A percentile compares a stretch with the other conserved stretches of the same genome.
Conservation (phyloP, 768 basidiomycete species). For the Lactarius deliciosus region DNA sequence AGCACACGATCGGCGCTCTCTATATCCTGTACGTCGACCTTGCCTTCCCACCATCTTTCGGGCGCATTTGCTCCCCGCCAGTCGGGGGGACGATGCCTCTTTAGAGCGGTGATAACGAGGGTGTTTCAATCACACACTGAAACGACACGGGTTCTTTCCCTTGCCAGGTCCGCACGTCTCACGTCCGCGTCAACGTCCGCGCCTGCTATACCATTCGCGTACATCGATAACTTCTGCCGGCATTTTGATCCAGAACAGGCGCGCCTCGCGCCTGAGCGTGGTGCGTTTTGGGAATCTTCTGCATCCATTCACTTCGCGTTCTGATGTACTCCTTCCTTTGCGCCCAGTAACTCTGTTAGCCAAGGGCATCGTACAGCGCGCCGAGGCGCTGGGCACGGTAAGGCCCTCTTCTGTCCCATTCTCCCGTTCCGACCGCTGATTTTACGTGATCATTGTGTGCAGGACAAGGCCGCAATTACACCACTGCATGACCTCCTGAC, state of each 20-base stretch:
- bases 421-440: slow-evolving; percentile 2
- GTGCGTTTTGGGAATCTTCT: slow-evolving; percentile 36
- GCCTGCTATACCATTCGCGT: slow-evolving; percentile 13
- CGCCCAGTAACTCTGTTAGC: slow-evolving; percentile 63
- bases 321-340: slow-evolving; percentile 7
- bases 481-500: slow-evolving; percentile 60
- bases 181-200: slow-evolving; percentile 1
- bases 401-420: slow-evolving; percentile 30
- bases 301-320: not conserved
- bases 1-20: slow-evolving; percentile 21
- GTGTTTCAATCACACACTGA: not conserved
- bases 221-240: slow-evolving; percentile 56
- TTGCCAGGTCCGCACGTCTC: slow-evolving; percentile 22
- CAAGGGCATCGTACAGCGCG: slow-evolving; percentile 55
- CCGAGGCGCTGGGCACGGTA: slow-evolving; percentile 52
- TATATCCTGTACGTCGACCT: slow-evolving; percentile 19
- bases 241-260: slow-evolving; percentile 64
- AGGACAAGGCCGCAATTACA: slow-evolving; percentile 50
- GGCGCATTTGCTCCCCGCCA: not conserved
- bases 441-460: slow-evolving; percentile 32
- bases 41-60: not conserved
- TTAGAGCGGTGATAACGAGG: not conserved
- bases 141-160: not conserved
- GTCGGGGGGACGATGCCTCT: not conserved
- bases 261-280: slow-evolving; percentile 65